A percentile compares a stretch with the other conserved stretches of the same genome.
Conservation (phyloP, 2,329 filamentous ascomycete species). For the Alternaria sp. region DNA sequence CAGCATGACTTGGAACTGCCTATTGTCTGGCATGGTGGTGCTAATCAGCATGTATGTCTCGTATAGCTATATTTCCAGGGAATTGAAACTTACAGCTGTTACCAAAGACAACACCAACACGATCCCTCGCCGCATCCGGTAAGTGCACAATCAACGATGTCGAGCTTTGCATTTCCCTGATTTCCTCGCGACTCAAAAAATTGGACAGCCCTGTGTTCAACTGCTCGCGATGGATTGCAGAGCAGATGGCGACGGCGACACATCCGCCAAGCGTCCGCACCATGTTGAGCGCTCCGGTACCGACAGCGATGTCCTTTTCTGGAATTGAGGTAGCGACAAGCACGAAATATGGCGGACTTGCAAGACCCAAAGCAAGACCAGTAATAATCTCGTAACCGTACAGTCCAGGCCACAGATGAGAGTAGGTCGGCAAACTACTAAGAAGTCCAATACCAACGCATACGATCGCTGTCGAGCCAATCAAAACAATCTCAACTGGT, state of each 20-base stretch:
- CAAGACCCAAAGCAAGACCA: slow-evolving; percentile 35
- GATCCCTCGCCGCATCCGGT: slow-evolving; percentile 17
- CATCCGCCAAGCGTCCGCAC: slow-evolving; percentile 40
- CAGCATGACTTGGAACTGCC: slow-evolving; percentile 39
- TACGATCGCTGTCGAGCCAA: slow-evolving; percentile 26
- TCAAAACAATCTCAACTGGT: slow-evolving; percentile 29
- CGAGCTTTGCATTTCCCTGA: slow-evolving; percentile 26
- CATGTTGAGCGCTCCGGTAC: slow-evolving; percentile 42
- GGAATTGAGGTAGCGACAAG: slow-evolving; percentile 30
- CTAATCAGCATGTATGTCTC: background rate
- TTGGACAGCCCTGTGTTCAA: slow-evolving; percentile 20
- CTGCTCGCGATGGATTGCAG: slow-evolving; percentile 34
- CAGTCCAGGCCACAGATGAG: slow-evolving; percentile 22
- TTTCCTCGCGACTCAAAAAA: slow-evolving; percentile 31
- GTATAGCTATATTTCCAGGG: background rate
- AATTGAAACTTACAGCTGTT: slow-evolving; percentile 20
- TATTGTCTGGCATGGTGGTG: slow-evolving; percentile 22
- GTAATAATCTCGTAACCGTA: slow-evolving; percentile 41
- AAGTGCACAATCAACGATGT: slow-evolving; percentile 22
- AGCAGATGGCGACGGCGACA: slow-evolving; percentile 41
- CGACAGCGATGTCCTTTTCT: slow-evolving; percentile 35
- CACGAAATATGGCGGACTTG: slow-evolving; percentile 37
- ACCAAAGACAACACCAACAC: slow-evolving; percentile 36
- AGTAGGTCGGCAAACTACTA: slow-evolving; percentile 31
- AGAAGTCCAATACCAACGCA: slow-evolving; percentile 36